These are phyloP conservation scores for Aspergillus incahuasiensis DNA, from an alignment of 495 filamentous ascomycete species.

Conservation along the genomic window DNA sequence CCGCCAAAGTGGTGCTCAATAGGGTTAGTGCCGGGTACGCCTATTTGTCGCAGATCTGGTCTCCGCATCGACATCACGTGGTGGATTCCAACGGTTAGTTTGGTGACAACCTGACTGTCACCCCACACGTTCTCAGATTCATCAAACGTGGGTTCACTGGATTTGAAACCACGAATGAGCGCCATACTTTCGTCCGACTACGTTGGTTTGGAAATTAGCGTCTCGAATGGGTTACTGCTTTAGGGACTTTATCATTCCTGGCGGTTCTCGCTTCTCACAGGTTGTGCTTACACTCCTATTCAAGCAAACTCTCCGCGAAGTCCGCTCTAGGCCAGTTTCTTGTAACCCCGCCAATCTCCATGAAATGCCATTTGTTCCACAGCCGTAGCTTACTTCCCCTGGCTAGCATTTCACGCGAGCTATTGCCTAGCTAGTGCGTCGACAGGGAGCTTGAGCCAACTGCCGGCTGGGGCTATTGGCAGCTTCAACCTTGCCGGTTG, in stretches of 20 bases:
- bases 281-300: neutral
- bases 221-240: constrained; percentile 1
- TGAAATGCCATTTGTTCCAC: constrained; percentile 16
- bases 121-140: constrained; percentile 14
- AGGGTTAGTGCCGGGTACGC: no score
- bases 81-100: neutral
- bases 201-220: constrained; percentile 1
- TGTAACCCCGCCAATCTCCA: constrained; percentile 10
- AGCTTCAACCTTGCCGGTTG: constrained; percentile 13
- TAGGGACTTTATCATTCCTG: constrained; percentile 2
- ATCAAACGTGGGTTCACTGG: neutral
- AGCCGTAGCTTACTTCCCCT: constrained; percentile 1
- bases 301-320: constrained; percentile 2
- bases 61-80: neutral
- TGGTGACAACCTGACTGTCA: neutral
- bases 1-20: no score
- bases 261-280: neutral
- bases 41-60: no score
- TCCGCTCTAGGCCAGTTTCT: constrained; percentile 3
- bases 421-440: constrained; percentile 1
- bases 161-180: constrained; percentile 1
- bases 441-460: constrained; percentile 15
- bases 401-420: constrained; percentile 5
- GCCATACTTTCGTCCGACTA: neutral
- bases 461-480: constrained; percentile 16